phyloP scores from a whole-genome alignment of 352 stramenopile genomes.

The Globisporangium carolinianum region DNA sequence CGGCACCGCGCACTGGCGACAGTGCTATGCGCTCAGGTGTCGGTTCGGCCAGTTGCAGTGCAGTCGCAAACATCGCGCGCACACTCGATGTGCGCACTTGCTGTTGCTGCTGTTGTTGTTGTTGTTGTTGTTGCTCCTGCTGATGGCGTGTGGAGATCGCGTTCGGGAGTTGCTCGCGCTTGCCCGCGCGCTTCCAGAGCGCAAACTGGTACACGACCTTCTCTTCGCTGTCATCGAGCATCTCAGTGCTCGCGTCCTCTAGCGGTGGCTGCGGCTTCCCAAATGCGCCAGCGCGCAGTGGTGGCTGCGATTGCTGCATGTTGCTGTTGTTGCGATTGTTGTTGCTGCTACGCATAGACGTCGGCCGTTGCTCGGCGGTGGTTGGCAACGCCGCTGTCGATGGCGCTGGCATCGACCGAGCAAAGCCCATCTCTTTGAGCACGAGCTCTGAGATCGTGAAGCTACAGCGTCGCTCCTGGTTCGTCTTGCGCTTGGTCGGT shows the following conservation, averaged over 20 bases:
- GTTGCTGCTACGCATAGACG: not conserved
- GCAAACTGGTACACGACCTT: conserved; percentile 42
- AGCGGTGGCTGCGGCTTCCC: not conserved
- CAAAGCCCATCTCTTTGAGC: conserved; percentile 39
- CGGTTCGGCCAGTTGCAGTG: not conserved
- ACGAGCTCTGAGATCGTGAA: conserved; percentile 52
- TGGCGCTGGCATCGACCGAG: conserved; percentile 19
- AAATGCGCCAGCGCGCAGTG: not conserved
- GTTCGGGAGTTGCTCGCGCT: conserved; percentile 31
- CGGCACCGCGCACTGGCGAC: not conserved
- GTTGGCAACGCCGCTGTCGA: conserved; percentile 11
- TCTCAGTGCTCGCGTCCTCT: conserved; percentile 1
- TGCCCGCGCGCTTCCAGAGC: conserved; percentile 49
- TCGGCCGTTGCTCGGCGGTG: not conserved
- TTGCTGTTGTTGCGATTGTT: conserved; percentile 1
- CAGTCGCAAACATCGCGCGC: not conserved
- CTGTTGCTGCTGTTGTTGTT: conserved; percentile 5
- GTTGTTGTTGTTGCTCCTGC: not conserved
- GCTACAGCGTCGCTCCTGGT: conserved; percentile 46
- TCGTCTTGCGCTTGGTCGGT: conserved; percentile 14
- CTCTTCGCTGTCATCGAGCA: conserved; percentile 11
- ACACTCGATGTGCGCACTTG: not conserved
- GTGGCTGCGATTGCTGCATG: not conserved
- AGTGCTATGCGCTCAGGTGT: not conserved
- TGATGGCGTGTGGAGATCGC: conserved; percentile 33